phyloP scores from a whole-genome alignment of 352 stramenopile species.

The Thalassiosira livingstoniorum region DNA sequence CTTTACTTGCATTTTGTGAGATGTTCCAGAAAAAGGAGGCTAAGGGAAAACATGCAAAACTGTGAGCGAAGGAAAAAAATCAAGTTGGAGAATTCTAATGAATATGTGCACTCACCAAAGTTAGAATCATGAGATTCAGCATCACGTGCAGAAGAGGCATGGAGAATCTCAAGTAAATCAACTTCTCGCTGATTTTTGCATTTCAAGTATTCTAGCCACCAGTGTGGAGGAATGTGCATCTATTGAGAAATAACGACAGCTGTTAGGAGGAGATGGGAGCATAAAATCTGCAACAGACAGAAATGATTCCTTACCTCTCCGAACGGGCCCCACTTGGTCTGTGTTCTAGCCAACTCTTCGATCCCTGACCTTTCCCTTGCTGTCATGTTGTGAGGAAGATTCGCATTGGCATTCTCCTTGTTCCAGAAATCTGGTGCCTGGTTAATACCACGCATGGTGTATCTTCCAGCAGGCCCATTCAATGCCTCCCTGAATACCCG shows the following conservation, averaged over 20 bases:
- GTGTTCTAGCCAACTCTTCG: conserved; percentile 51
- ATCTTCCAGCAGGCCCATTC: conserved; percentile 59
- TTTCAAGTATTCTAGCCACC: conserved; percentile 72
- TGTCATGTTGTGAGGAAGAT: conserved; percentile 62
- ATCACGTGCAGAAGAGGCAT: conserved; percentile 61
- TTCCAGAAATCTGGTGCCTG: conserved; percentile 74
- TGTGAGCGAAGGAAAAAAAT: not conserved
- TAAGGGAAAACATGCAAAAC: not conserved
- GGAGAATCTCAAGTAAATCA: conserved; percentile 72
- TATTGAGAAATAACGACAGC: too few relatives aligned
- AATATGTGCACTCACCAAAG: conserved; percentile 17
- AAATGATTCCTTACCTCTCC: too few relatives aligned
- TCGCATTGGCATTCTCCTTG: conserved; percentile 36
- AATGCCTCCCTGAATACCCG: conserved; percentile 74
- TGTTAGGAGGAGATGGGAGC: too few relatives aligned
- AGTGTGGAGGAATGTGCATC: conserved; percentile 67
- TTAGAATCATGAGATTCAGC: conserved; percentile 69
- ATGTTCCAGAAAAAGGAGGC: conserved; percentile 79
- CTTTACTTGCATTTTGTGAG: conserved; percentile 74
- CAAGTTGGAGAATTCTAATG: not conserved
- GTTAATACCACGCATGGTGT: conserved; percentile 49
- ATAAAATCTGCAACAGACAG: too few relatives aligned
- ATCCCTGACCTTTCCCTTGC: conserved; percentile 53
- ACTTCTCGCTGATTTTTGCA: conserved; percentile 49
- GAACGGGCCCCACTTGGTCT: conserved; percentile 61